Percentiles rank a stretch among this genome's conserved stretches.
phyloP scores from a whole-genome alignment of 768 basidiomycete species.

The Mycena galericulata region DNA sequence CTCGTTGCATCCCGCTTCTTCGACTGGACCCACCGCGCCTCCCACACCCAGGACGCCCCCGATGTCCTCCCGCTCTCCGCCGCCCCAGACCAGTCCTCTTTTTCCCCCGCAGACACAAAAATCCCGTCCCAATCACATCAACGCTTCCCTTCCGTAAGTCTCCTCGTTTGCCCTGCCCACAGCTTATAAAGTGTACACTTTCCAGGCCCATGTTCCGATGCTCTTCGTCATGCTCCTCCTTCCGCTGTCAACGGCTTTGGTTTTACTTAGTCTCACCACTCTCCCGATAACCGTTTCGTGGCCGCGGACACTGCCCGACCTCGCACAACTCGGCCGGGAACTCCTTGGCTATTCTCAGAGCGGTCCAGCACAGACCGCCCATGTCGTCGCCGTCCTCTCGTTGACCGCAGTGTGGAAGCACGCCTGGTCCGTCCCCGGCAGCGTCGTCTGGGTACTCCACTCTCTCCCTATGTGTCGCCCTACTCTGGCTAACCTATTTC shows the following conservation, averaged over 20 bases:
- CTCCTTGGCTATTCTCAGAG: conserved; percentile 84
- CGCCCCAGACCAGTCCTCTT: conserved; percentile 56
- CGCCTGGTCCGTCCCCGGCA: conserved; percentile 96
- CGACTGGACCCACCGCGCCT: conserved; percentile 59
- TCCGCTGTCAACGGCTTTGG: conserved; percentile 76
- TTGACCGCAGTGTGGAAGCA: conserved; percentile 95
- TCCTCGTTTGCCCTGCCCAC: neutral
- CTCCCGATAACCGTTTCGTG: conserved; percentile 82
- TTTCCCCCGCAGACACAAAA: conserved; percentile 8
- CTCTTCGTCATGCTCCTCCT: conserved; percentile 63
- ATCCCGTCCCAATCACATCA: conserved; percentile 21
- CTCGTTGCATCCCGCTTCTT: conserved; percentile 63
- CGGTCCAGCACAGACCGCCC: conserved; percentile 70
- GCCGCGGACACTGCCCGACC: conserved; percentile 81
- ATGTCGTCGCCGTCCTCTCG: conserved; percentile 86
- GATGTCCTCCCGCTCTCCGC: conserved; percentile 70
- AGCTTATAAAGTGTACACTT: conserved; percentile 1
- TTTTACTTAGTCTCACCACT: conserved; percentile 79
- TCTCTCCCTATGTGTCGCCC: conserved; percentile 22
- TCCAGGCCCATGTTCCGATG: conserved; percentile 55
- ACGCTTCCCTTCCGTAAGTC: conserved; percentile 48
- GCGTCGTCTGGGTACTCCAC: conserved; percentile 81
- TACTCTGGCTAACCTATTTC: conserved; percentile 22
- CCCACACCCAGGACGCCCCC: conserved; percentile 52
- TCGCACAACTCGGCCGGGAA: conserved; percentile 80